These are phyloP conservation scores for Allantophomopsis cytisporea DNA, from an alignment of 2,329 filamentous ascomycete species.

Conservation along the genomic window DNA sequence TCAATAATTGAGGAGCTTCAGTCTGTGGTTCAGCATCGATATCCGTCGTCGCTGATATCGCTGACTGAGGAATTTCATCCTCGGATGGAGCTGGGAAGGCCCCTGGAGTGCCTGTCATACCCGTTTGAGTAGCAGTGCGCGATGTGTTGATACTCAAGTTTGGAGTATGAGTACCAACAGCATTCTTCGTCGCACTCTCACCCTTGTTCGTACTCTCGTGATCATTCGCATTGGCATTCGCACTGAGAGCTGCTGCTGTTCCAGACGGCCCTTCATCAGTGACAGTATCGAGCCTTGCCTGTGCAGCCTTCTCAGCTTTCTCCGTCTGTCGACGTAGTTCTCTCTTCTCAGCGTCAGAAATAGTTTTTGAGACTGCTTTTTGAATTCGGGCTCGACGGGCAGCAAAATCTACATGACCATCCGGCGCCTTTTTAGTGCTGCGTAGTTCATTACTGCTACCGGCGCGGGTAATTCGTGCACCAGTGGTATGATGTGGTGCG, in stretches of 20 bases:
- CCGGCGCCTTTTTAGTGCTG: conserved; percentile 31
- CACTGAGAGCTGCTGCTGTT: too few species aligned
- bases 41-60: conserved; percentile 50
- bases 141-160: too few species aligned
- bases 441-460: conserved; percentile 20
- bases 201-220: background rate
- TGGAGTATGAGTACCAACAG: too few species aligned
- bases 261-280: too few species aligned
- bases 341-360: conserved; percentile 54
- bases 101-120: conserved; percentile 34
- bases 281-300: too few species aligned
- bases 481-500: conserved; percentile 5
- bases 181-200: conserved; percentile 22
- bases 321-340: too few species aligned
- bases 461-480: conserved; percentile 15
- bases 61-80: conserved; percentile 40
- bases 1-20: conserved; percentile 21
- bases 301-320: too few species aligned
- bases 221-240: background rate
- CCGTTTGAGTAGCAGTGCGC: too few species aligned
- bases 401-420: conserved; percentile 74
- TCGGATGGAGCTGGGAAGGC: conserved; percentile 34
- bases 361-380: conserved; percentile 73
- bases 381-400: conserved; percentile 72
- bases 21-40: conserved; percentile 63